Percentiles rank a stretch among this genome's conserved stretches.
These are phyloP conservation scores for Termitomyces sp. DNA, from an alignment of 768 basidiomycete species.

Conservation along the genomic window DNA sequence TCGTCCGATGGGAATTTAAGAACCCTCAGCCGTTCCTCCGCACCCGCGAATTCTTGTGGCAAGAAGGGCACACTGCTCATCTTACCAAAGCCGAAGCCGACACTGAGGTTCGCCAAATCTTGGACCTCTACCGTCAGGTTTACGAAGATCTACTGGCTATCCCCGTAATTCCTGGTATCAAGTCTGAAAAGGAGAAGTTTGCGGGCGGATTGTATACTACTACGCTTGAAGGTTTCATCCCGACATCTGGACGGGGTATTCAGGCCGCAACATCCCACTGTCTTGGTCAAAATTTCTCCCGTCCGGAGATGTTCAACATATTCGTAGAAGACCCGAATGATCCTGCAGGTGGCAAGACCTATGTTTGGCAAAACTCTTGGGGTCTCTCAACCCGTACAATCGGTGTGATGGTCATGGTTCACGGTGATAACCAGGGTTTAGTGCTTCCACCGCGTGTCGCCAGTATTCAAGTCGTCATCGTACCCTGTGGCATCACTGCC, in stretches of 20 bases:
- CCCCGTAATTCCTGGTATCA: conserved; percentile 93
- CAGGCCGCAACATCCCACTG: conserved; percentile 98
- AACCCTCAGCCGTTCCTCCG: conserved; percentile 99
- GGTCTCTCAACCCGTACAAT: conserved; percentile 94
- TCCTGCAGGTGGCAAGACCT: conserved; percentile 60
- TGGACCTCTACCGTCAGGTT: conserved; percentile 92
- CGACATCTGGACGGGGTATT: conserved; percentile 94
- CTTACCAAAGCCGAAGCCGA: conserved; percentile 88
- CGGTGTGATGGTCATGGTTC: conserved; percentile 99
- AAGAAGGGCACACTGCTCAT: conserved; percentile 97
- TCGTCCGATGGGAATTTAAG: conserved; percentile 99
- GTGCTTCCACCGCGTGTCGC: conserved; percentile 98
- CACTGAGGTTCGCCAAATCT: conserved; percentile 85
- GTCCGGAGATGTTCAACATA: conserved; percentile 96
- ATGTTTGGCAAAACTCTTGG: conserved; percentile 99
- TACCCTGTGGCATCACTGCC: conserved; percentile 92
- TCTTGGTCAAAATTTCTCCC: conserved; percentile 97
- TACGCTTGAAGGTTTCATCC: conserved; percentile 96
- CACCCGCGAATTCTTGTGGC: conserved; percentile 99
- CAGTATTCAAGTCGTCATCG: conserved; percentile 83
- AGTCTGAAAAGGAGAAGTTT: conserved; percentile 99
- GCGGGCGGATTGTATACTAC: conserved; percentile 98
- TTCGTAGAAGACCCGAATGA: conserved; percentile 91
- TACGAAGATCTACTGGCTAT: conserved; percentile 97
- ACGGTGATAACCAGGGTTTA: conserved; percentile 96